A percentile compares a stretch with the other conserved stretches of the same genome.
Evolutionary conservation across 1,139 yeast genomes (phyloP).

Genomic region (Kurtzmaniella quercitrusa): DNA sequence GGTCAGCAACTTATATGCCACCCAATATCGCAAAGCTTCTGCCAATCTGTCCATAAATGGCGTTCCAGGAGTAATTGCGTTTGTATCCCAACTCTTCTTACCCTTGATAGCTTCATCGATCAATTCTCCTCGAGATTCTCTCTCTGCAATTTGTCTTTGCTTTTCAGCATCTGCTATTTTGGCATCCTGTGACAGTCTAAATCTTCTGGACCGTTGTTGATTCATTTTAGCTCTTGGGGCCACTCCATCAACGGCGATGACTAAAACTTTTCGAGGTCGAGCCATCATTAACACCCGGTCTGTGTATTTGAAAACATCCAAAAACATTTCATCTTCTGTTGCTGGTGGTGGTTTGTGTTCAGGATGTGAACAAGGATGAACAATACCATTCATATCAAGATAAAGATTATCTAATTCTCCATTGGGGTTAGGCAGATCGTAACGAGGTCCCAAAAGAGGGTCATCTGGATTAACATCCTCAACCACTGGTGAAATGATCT

Average conservation of each 20-base stretch:
- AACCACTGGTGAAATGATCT: slow-evolving; percentile 84
- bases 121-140: slow-evolving; percentile 57
- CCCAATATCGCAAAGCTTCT: slow-evolving; percentile 79
- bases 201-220: slow-evolving; percentile 94
- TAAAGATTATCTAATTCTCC: slow-evolving; percentile 92
- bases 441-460: slow-evolving; percentile 52
- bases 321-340: slow-evolving; percentile 92
- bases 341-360: slow-evolving; percentile 92
- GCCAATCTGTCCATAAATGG: slow-evolving; percentile 94
- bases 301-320: slow-evolving; percentile 85
- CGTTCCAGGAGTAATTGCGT: slow-evolving; percentile 98
- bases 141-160: slow-evolving; percentile 47
- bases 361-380: slow-evolving; percentile 96
- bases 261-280: slow-evolving; percentile 84
- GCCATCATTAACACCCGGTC: slow-evolving; percentile 91
- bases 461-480: slow-evolving; percentile 61
- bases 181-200: slow-evolving; percentile 93
- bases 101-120: slow-evolving; percentile 63
- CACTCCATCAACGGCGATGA: slow-evolving; percentile 98
- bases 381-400: slow-evolving; percentile 96
- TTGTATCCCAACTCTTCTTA: slow-evolving; percentile 75
- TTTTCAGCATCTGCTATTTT: slow-evolving; percentile 63
- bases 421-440: slow-evolving; percentile 81
- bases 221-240: slow-evolving; percentile 99
- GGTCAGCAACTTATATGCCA: slow-evolving; percentile 75